Evolutionary conservation across 352 stramenopile species (phyloP).

Genomic region (Phytophthora sp.): DNA sequence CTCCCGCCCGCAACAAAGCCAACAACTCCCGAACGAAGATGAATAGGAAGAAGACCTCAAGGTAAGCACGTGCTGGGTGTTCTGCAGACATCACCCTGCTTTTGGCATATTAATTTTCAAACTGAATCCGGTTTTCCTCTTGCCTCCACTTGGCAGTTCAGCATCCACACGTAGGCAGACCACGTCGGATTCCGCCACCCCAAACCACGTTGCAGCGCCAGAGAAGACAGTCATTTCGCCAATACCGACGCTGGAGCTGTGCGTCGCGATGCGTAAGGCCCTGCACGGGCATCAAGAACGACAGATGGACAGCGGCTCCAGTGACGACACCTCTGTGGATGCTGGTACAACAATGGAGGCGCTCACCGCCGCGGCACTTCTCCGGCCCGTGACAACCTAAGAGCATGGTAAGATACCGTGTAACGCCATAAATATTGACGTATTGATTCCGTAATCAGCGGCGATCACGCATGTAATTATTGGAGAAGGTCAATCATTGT

Average conservation of each 20-base stretch:
- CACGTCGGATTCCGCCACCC: neutral
- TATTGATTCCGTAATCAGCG: constrained; percentile 19
- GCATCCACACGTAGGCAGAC: constrained; percentile 3
- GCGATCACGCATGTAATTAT: constrained; percentile 13
- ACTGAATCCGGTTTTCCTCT: constrained; percentile 13
- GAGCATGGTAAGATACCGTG: no score
- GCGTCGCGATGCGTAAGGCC: constrained; percentile 18
- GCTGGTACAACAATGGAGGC: constrained; percentile 1
- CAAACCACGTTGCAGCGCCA: neutral
- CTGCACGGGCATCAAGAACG: constrained; percentile 10
- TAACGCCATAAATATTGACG: neutral
- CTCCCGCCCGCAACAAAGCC: constrained; percentile 5
- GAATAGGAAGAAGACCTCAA: constrained; percentile 21
- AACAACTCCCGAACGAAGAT: constrained; percentile 26
- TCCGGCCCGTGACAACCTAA: no score
- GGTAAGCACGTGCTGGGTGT: constrained; percentile 24
- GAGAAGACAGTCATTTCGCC: constrained; percentile 1
- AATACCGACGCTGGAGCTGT: constrained; percentile 35
- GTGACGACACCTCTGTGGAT: constrained; percentile 1
- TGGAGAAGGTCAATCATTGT: neutral
- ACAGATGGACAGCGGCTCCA: neutral
- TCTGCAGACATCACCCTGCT: neutral
- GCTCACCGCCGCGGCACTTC: constrained; percentile 2
- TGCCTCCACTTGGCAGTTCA: constrained; percentile 27
- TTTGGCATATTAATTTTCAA: neutral